These are phyloP conservation scores for Salix dunnii DNA, from an alignment of 345 rosid genomes.

Conservation along the genomic window DNA sequence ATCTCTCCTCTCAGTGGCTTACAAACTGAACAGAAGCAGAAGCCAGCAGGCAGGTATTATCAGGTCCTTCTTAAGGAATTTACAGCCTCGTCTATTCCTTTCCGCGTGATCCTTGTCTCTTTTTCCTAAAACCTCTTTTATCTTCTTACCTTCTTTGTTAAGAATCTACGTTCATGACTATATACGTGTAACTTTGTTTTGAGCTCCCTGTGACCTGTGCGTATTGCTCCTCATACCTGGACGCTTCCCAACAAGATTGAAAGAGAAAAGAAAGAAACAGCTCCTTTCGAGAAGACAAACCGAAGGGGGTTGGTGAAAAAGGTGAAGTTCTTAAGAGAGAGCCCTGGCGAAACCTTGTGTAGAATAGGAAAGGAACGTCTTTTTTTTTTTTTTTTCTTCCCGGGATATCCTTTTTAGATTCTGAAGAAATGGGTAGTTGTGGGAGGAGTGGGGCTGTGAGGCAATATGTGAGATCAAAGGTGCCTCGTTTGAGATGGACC, in stretches of 20 bases:
- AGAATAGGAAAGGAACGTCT: background rate
- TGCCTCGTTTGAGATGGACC: conserved; percentile 94
- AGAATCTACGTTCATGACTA: background rate
- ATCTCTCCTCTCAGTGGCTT: conserved; percentile 7
- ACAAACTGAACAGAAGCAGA: conserved; percentile 20
- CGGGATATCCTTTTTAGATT: conserved; percentile 14
- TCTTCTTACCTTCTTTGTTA: background rate
- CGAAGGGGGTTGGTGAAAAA: background rate
- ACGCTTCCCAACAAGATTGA: conserved; percentile 13
- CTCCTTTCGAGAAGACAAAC: background rate
- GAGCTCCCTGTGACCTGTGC: conserved; percentile 7
- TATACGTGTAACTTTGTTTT: background rate
- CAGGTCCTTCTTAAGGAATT: conserved; percentile 47
- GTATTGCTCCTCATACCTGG: conserved; percentile 3
- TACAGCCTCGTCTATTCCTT: conserved; percentile 43
- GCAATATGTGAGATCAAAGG: conserved; percentile 82
- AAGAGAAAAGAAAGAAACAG: background rate
- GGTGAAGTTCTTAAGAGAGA: background rate
- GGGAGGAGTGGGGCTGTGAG: conserved; percentile 80
- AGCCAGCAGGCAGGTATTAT: conserved; percentile 29
- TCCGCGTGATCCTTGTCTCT: conserved; percentile 38
- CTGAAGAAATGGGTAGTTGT: conserved; percentile 54
- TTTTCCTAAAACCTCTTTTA: background rate
- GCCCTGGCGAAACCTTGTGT: background rate
- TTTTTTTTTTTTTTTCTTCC: conserved; percentile 8